phyloP scores from a whole-genome alignment of 2,329 filamentous ascomycete species.

The Colletotrichum salicis region DNA sequence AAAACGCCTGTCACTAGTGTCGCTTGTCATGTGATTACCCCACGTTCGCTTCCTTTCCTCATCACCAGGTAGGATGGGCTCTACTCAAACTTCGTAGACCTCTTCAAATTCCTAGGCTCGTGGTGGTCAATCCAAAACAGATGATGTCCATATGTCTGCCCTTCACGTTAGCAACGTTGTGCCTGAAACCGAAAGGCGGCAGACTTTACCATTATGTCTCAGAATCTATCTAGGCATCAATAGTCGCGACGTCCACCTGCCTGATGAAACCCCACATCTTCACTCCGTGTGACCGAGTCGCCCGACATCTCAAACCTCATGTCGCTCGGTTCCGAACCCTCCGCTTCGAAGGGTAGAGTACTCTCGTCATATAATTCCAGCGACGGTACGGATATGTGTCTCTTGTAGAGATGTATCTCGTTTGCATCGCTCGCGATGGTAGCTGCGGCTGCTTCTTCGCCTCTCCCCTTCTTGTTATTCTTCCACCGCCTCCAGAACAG shows the following conservation, averaged over 20 bases:
- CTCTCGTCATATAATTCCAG: background rate
- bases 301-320: background rate
- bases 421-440: background rate
- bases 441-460: background rate
- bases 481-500: background rate
- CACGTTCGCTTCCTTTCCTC: too few species aligned
- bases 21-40: too few species aligned
- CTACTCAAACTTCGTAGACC: too few species aligned
- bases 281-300: background rate
- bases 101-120: too few species aligned
- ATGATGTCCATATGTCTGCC: too few species aligned
- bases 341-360: background rate
- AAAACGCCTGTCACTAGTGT: too few species aligned
- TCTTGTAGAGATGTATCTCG: background rate
- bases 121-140: rapidly evolving
- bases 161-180: too few species aligned
- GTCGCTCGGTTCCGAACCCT: background rate
- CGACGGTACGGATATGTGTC: background rate
- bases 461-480: background rate
- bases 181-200: too few species aligned
- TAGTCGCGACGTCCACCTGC: too few species aligned
- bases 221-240: too few species aligned
- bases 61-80: too few species aligned
- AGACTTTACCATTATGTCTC: too few species aligned
- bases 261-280: background rate